A percentile compares a stretch with the other conserved stretches of the same genome.
These are phyloP conservation scores for Coccinonectria pachysandricola DNA, from an alignment of 2,329 filamentous ascomycete genomes.

Conservation along the genomic window DNA sequence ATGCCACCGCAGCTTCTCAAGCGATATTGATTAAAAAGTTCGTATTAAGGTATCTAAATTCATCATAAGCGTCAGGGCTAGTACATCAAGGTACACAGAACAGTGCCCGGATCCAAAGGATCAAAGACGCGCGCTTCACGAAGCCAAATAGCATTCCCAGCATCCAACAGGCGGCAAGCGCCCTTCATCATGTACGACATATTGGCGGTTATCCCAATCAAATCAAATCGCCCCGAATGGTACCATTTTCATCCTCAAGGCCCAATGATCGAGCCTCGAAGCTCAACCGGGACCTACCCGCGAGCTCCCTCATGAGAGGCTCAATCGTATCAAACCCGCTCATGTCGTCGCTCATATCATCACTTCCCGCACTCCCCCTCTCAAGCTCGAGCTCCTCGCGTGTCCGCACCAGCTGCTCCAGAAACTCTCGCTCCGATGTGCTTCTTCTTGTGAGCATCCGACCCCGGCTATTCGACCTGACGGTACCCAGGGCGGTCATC, in stretches of 20 bases:
- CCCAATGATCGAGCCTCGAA: slow-evolving; percentile 18
- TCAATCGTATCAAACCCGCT: slow-evolving; percentile 31
- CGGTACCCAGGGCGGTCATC: background rate
- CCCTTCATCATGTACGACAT: slow-evolving; percentile 3
- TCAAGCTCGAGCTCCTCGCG: slow-evolving; percentile 14
- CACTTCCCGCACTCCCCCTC: no score
- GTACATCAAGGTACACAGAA: no score
- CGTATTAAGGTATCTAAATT: no score
- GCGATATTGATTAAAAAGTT: no score
- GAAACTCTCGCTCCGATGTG: slow-evolving; percentile 19
- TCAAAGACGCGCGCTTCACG: no score
- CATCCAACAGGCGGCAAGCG: slow-evolving; percentile 1
- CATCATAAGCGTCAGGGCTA: no score
- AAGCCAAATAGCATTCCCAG: no score
- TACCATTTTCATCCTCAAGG: slow-evolving; percentile 10
- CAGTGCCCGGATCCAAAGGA: no score
- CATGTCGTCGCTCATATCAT: slow-evolving; percentile 19
- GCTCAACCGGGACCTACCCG: slow-evolving; percentile 19
- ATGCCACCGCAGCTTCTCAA: no score
- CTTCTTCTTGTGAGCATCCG: slow-evolving; percentile 15
- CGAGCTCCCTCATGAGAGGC: slow-evolving; percentile 35
- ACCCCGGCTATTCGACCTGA: slow-evolving; percentile 8
- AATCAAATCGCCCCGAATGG: slow-evolving; percentile 10
- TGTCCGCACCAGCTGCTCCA: slow-evolving; percentile 19
- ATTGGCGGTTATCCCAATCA: no score